phyloP scores from a whole-genome alignment of 106 monocot species.

The Cymbidium sinense region DNA sequence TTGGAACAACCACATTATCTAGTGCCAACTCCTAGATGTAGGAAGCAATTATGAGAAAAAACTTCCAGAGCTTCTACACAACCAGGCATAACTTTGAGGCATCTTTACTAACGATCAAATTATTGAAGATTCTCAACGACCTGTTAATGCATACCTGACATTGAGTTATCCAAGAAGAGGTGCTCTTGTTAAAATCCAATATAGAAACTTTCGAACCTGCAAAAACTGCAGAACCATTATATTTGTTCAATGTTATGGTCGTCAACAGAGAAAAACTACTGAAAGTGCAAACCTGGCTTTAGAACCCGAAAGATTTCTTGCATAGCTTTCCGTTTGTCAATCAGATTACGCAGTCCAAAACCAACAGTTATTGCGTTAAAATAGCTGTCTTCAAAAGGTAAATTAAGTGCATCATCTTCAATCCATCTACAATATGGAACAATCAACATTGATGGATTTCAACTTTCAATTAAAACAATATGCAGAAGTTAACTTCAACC shows the following conservation, averaged over 20 bases:
- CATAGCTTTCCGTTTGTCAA: slow-evolving; percentile 70
- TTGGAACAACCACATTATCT: slow-evolving; percentile 83
- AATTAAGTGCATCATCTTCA: slow-evolving; percentile 81
- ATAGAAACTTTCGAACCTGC: slow-evolving; percentile 75
- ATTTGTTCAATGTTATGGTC: neutral
- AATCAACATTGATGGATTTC: slow-evolving; percentile 3
- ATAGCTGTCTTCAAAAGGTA: slow-evolving; percentile 53
- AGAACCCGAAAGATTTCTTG: slow-evolving; percentile 78
- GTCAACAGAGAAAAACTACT: neutral
- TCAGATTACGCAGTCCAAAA: slow-evolving; percentile 79
- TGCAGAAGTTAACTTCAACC: neutral
- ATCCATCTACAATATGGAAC: slow-evolving; percentile 54
- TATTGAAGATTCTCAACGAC: neutral
- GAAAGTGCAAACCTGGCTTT: slow-evolving; percentile 58
- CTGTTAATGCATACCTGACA: slow-evolving; percentile 43
- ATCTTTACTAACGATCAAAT: neutral
- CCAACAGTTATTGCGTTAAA: slow-evolving; percentile 88
- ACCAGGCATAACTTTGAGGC: neutral
- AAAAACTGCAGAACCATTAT: slow-evolving; percentile 12
- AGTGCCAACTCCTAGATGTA: slow-evolving; percentile 63
- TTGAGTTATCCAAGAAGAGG: slow-evolving; percentile 33
- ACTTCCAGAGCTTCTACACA: neutral
- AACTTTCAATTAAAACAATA: neutral
- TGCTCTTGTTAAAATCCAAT: slow-evolving; percentile 92
- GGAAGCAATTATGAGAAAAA: neutral